Percentiles rank a stretch among this genome's conserved stretches.
Conservation (phyloP, 1,284 basidiomycete species). For the Stereum hirsutum region DNA sequence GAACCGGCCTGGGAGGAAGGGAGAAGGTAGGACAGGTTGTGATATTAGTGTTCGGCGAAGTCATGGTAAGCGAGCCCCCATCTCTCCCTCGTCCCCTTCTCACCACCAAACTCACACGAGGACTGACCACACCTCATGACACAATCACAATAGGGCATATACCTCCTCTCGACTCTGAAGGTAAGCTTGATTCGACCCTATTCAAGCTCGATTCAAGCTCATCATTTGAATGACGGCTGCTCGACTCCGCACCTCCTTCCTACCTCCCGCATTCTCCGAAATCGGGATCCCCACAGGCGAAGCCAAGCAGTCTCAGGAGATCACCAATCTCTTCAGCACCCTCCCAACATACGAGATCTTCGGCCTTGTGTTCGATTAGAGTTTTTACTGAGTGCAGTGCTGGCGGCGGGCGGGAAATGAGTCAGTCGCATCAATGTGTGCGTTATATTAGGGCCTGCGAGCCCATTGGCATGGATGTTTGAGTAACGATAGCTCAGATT, state of each 20-base stretch:
- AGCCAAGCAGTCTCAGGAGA: slow-evolving; percentile 9
- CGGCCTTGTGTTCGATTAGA: slow-evolving; percentile 62
- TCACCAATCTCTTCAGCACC: slow-evolving; percentile 56
- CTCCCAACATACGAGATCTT: slow-evolving; percentile 69
- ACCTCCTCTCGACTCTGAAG: slow-evolving; percentile 70
- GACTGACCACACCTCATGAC: too few relatives aligned
- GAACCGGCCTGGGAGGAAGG: not conserved
- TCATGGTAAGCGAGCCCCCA: slow-evolving; percentile 46
- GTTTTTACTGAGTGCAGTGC: slow-evolving; percentile 46
- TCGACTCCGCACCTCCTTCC: slow-evolving; percentile 69
- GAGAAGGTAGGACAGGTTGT: slow-evolving; percentile 40
- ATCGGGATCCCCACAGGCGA: slow-evolving; percentile 14
- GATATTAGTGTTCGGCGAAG: slow-evolving; percentile 63
- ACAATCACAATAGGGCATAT: slow-evolving; percentile 46
- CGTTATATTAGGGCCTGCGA: too few relatives aligned
- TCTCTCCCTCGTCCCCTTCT: not conserved
- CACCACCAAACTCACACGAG: not conserved
- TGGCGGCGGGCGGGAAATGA: slow-evolving; percentile 42
- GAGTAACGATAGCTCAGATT: too few relatives aligned
- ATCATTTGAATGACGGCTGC: too few relatives aligned
- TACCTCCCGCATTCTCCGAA: slow-evolving; percentile 30
- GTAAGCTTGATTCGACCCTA: too few relatives aligned
- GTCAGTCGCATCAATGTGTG: too few relatives aligned
- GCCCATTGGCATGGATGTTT: too few relatives aligned
- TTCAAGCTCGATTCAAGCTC: too few relatives aligned